Conservation (phyloP, 2,329 filamentous ascomycete species). For the Sphaerulina musiva region DNA sequence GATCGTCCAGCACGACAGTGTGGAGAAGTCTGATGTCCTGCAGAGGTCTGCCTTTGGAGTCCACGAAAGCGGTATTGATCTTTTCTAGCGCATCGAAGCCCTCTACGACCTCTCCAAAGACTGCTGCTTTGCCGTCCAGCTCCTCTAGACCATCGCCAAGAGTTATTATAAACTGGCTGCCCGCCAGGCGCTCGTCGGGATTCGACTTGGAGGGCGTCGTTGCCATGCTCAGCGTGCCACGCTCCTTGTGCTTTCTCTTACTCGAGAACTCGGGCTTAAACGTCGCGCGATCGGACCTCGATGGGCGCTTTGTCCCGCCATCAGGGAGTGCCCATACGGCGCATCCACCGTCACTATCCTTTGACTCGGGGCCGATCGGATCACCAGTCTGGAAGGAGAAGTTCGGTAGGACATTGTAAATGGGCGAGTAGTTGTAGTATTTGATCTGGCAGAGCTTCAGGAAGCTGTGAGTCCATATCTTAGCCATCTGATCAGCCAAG, state of each 20-base stretch:
- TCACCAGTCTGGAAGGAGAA: conserved; percentile 97
- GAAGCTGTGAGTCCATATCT: conserved; percentile 60
- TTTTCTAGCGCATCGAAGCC: conserved; percentile 91
- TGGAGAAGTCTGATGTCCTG: conserved; percentile 95
- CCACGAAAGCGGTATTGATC: conserved; percentile 83
- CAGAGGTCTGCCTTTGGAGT: conserved; percentile 76
- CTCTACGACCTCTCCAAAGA: conserved; percentile 93
- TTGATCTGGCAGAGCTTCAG: conserved; percentile 98
- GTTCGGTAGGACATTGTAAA: conserved; percentile 86
- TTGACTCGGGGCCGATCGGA: conserved; percentile 76
- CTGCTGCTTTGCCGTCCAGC: conserved; percentile 84
- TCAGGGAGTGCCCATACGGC: conserved; percentile 86
- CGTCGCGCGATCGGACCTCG: conserved; percentile 34
- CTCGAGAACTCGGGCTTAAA: conserved; percentile 80
- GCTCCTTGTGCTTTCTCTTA: conserved; percentile 80
- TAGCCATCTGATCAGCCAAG: conserved; percentile 51
- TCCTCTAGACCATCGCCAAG: conserved; percentile 84
- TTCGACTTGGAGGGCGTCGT: conserved; percentile 70
- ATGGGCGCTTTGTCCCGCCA: conserved; percentile 58
- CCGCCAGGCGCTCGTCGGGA: conserved; percentile 73
- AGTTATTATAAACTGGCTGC: conserved; percentile 90
- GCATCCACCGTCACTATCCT: conserved; percentile 82
- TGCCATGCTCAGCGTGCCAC: conserved; percentile 96
- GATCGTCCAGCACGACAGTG: conserved; percentile 85
- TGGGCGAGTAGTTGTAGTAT: conserved; percentile 95